These are phyloP conservation scores for Periconia digitata DNA, from an alignment of 2,329 filamentous ascomycete genomes.

Conservation along the genomic window DNA sequence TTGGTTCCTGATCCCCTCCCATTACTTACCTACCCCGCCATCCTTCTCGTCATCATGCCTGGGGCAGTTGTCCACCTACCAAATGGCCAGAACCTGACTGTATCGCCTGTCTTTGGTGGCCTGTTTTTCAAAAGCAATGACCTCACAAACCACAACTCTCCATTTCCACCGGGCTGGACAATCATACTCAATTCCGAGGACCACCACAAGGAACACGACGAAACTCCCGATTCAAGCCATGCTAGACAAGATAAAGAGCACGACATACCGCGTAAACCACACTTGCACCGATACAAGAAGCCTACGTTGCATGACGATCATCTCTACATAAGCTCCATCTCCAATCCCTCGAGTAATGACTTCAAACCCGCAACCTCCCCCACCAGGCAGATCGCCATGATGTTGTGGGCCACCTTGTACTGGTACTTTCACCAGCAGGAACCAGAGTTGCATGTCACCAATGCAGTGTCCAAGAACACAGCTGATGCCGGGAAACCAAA, in stretches of 20 bases:
- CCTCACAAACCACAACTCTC: slow-evolving; percentile 63
- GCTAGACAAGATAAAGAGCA: slow-evolving; percentile 14
- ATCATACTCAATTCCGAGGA: slow-evolving; percentile 77
- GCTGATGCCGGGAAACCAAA: slow-evolving; percentile 69
- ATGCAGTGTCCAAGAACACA: slow-evolving; percentile 64
- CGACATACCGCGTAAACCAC: slow-evolving; percentile 31
- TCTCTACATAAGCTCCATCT: slow-evolving; percentile 90
- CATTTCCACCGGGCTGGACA: slow-evolving; percentile 86
- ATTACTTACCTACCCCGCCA: slow-evolving; percentile 25
- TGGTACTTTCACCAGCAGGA: slow-evolving; percentile 95
- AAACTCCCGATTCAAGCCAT: slow-evolving; percentile 33
- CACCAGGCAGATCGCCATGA: slow-evolving; percentile 90
- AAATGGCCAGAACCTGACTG: slow-evolving; percentile 81
- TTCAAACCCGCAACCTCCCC: slow-evolving; percentile 79
- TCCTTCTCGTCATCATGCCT: slow-evolving; percentile 38
- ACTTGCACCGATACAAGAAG: slow-evolving; percentile 66
- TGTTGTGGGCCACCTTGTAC: slow-evolving; percentile 91
- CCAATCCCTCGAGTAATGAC: slow-evolving; percentile 76
- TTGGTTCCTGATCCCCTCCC: slow-evolving; percentile 7
- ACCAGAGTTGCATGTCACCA: slow-evolving; percentile 66
- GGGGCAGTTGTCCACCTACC: slow-evolving; percentile 68
- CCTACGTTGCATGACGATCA: slow-evolving; percentile 79
- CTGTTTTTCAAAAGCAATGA: slow-evolving; percentile 86
- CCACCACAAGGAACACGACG: slow-evolving; percentile 36
- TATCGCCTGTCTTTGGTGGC: slow-evolving; percentile 87